Percentiles rank a stretch among this genome's conserved stretches.
phyloP scores from a whole-genome alignment of 2,329 filamentous ascomycete genomes.

The Curvularia lunata region DNA sequence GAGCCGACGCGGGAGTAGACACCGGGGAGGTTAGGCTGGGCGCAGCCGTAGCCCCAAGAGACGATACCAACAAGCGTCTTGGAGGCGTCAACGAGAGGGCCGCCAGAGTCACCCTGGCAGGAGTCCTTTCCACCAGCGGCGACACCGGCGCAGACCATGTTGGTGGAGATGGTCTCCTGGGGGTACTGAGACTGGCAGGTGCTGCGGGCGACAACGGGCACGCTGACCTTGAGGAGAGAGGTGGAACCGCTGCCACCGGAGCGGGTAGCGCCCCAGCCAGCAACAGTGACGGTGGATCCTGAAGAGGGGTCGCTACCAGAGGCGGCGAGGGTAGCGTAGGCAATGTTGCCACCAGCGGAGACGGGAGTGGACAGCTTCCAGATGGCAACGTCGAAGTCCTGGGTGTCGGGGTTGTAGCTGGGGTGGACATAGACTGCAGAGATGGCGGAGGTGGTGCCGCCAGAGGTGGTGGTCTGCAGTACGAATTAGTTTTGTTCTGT shows the following conservation, averaged over 20 bases:
- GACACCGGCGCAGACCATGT: slow-evolving; percentile 40
- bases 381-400: slow-evolving; percentile 36
- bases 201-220: slow-evolving; percentile 37
- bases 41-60: slow-evolving; percentile 29
- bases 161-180: slow-evolving; percentile 26
- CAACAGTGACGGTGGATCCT: slow-evolving; percentile 28
- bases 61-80: slow-evolving; percentile 16
- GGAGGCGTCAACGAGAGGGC: slow-evolving; percentile 30
- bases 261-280: slow-evolving; percentile 35
- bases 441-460: slow-evolving; percentile 28
- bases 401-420: slow-evolving; percentile 21
- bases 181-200: slow-evolving; percentile 31
- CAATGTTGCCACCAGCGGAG: slow-evolving; percentile 32
- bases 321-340: slow-evolving; percentile 31
- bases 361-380: slow-evolving; percentile 34
- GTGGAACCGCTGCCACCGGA: slow-evolving; percentile 18
- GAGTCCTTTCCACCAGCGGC: slow-evolving; percentile 39
- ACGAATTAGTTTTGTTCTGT: background rate
- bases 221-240: slow-evolving; percentile 36
- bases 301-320: slow-evolving; percentile 32
- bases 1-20: slow-evolving; percentile 33
- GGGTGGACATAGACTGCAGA: slow-evolving; percentile 30
- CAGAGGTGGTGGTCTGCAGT: slow-evolving; percentile 26
- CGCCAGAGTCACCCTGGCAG: slow-evolving; percentile 43
- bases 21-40: slow-evolving; percentile 29